phyloP scores from a whole-genome alignment of 164 flowering plant species.

The Vitis cinerea region DNA sequence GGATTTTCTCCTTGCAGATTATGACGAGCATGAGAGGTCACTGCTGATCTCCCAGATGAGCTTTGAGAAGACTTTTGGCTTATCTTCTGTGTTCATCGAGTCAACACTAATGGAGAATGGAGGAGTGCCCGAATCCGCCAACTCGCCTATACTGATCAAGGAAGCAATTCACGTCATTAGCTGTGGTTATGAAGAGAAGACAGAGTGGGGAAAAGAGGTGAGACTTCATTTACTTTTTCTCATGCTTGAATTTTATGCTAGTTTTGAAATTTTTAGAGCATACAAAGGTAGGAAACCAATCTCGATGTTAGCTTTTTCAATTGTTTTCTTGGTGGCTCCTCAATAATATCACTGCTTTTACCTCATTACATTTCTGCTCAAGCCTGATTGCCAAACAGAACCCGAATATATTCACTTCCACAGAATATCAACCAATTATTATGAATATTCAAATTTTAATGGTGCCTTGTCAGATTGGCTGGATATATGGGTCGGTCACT shows the following conservation, averaged over 20 bases:
- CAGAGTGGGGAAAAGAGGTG: constrained; percentile 98
- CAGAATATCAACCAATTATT: background rate
- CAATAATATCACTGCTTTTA: too few relatives aligned
- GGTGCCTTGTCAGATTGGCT: constrained; percentile 69
- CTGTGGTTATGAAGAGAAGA: constrained; percentile 97
- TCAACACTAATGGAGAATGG: constrained; percentile 95
- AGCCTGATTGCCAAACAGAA: too few relatives aligned
- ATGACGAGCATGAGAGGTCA: constrained; percentile 90
- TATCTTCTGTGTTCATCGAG: constrained; percentile 89
- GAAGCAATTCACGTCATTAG: constrained; percentile 98
- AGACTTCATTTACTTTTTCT: background rate
- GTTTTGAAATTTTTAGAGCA: background rate
- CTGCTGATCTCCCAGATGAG: constrained; percentile 88
- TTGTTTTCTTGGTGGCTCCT: too few relatives aligned
- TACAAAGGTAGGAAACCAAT: background rate
- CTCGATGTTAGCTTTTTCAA: background rate
- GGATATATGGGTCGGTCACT: constrained; percentile 97
- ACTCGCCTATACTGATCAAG: constrained; percentile 73
- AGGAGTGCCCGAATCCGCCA: constrained; percentile 79
- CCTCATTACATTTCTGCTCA: too few relatives aligned
- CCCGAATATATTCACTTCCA: too few relatives aligned
- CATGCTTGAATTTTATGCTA: background rate
- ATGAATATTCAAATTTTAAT: background rate
- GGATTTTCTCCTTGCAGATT: constrained; percentile 45
- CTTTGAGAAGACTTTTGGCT: constrained; percentile 93